Percentiles rank a stretch among this genome's conserved stretches.
Evolutionary conservation across 2,329 filamentous ascomycete species (phyloP).

Genomic region (Aspergillus candidus): DNA sequence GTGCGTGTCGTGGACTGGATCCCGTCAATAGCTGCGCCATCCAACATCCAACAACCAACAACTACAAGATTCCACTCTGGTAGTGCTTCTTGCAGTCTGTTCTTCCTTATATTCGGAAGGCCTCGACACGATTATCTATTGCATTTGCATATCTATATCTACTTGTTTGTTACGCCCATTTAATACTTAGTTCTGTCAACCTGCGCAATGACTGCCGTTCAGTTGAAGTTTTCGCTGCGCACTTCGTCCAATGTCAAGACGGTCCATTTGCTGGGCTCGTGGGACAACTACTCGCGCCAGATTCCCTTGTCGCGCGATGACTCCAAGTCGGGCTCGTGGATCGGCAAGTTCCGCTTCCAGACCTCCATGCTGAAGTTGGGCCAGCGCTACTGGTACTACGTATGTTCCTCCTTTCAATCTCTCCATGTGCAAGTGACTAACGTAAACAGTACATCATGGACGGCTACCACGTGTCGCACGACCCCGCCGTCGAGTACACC

Average conservation of each 20-base stretch:
- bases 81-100: conserved; percentile 18
- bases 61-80: conserved; percentile 21
- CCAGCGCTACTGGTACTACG: conserved; percentile 98
- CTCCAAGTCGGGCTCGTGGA: conserved; percentile 85
- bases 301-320: conserved; percentile 87
- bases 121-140: conserved; percentile 20
- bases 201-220: conserved; percentile 49
- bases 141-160: conserved; percentile 6
- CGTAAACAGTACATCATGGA: conserved; percentile 78
- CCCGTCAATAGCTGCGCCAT: conserved; percentile 15
- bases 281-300: conserved; percentile 94
- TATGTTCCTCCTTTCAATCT: conserved; percentile 29
- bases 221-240: conserved; percentile 92
- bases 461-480: conserved; percentile 95
- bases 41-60: conserved; percentile 12
- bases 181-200: conserved; percentile 25
- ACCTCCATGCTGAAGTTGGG: conserved; percentile 77
- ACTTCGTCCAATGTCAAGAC: conserved; percentile 96
- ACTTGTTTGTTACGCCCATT: conserved; percentile 15
- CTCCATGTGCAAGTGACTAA: conserved; percentile 10
- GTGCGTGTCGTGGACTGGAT: conserved; percentile 31
- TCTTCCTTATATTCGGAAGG: conserved; percentile 12
- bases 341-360: conserved; percentile 94
- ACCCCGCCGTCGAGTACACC: conserved; percentile 81
- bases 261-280: conserved; percentile 93